Evolutionary conservation across 768 basidiomycete genomes (phyloP).

Genomic region (Trametes cingulata): DNA sequence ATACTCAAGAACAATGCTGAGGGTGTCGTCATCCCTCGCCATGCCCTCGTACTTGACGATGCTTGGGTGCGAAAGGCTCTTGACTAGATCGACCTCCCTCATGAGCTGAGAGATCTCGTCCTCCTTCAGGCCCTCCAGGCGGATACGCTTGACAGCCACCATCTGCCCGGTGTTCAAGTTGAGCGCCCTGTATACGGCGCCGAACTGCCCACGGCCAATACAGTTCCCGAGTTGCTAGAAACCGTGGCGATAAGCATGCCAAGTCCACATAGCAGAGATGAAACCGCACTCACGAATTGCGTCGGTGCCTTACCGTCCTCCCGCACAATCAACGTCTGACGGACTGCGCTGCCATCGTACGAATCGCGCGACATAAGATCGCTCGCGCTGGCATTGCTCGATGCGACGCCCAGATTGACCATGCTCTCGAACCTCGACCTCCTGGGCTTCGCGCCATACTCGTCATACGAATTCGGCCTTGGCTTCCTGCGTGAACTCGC

Average conservation of each 20-base stretch:
- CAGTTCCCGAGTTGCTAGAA: constrained; percentile 94
- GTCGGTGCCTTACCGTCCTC: constrained; percentile 81
- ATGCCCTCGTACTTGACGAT: constrained; percentile 99
- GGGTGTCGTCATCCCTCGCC: constrained; percentile 82
- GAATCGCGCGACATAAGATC: constrained; percentile 64
- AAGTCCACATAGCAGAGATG: neutral
- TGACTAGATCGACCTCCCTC: constrained; percentile 92
- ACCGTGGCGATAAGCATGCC: neutral
- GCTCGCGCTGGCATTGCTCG: constrained; percentile 58
- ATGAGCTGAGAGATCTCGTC: constrained; percentile 89
- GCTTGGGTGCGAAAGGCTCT: constrained; percentile 88
- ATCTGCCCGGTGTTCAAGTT: constrained; percentile 94
- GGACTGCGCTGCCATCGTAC: constrained; percentile 60
- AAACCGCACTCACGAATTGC: constrained; percentile 67
- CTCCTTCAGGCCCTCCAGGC: constrained; percentile 87
- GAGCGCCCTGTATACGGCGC: constrained; percentile 91
- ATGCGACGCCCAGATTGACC: constrained; percentile 58
- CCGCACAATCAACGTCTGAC: constrained; percentile 71
- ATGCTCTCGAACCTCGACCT: constrained; percentile 74
- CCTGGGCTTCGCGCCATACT: constrained; percentile 49
- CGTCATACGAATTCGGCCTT: constrained; percentile 70
- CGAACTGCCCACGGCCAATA: constrained; percentile 96
- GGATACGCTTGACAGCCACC: constrained; percentile 98
- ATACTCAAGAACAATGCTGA: constrained; percentile 94
- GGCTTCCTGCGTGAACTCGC: constrained; percentile 49